Evolutionary conservation across 192 early-diverging fungal species (phyloP), one percentile per base, ranked within the genome.

Genomic region (Coemansia sp.): DNA sequence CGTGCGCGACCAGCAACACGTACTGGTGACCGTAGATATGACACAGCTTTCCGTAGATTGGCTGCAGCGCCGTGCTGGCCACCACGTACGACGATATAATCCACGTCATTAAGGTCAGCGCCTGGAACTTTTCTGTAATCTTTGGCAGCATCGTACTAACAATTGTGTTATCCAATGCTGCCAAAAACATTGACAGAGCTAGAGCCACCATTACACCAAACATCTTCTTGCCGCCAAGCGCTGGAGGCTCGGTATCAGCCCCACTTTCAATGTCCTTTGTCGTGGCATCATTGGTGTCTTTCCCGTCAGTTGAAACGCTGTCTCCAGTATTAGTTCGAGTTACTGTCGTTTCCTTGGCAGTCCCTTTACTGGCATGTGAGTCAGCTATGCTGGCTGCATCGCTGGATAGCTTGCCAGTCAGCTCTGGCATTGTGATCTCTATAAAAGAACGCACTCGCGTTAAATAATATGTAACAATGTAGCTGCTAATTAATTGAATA

Each of bases 21-120:
- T 66, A 60, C 62, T 84, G 82, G 51, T 87, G 86, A n/a, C 90
- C 95, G 82, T 92, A 94, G 50, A 94, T 90, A 62, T 95, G 90
- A 38, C 90, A 87, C 10, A 92, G 69, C 65, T 87, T 88, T 45
- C 90, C 90, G 82, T 91, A 94, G 12, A 92, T 64, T 5, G 92
- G 91, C 66, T 91, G 86, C 66, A 93, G 80, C 3, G 92, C 88
- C 0, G 92, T 92, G 62, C 77, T 80, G 7, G 86, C 82, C 55
- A 91, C 69, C 19, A 91, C 59, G 64, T 87, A 92, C 21, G 84
- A 75, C 2, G 86, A 85, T 19, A 87, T 90, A 45, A 94, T 89
- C 94, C 94, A 96, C 0, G 87, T 79, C 69, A 90, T 84, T 38
- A 85, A 60, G 25, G 77, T 70, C 3, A 85, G 70, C 0, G 87